These are phyloP conservation scores for Penicillium verhagenii DNA, from an alignment of 495 filamentous ascomycete species.

Conservation along the genomic window DNA sequence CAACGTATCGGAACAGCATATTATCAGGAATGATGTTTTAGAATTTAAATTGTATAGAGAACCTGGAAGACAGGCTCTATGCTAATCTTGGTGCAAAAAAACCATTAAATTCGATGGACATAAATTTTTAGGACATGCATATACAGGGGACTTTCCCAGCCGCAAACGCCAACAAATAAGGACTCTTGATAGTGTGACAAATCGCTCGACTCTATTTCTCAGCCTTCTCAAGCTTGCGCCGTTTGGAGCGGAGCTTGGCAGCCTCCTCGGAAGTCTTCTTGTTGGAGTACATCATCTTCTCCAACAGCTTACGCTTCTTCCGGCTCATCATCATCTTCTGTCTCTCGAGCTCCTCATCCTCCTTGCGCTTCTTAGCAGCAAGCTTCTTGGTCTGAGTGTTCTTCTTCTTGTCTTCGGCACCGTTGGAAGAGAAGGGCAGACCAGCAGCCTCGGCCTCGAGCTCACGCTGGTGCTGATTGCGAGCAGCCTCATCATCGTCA, in stretches of 20 bases:
- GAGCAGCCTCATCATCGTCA: conserved; percentile 50
- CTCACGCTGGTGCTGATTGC: conserved; percentile 73
- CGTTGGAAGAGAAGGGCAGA: conserved; percentile 43
- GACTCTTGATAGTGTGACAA: conserved; percentile 13
- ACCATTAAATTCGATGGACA: conserved; percentile 18
- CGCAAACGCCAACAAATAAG: conserved; percentile 22
- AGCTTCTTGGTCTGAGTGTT: conserved; percentile 65
- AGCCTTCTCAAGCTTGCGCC: conserved; percentile 81
- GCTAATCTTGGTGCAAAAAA: background rate
- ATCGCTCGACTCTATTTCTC: conserved; percentile 27
- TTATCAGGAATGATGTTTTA: background rate
- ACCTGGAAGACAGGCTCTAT: background rate
- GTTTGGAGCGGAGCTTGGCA: conserved; percentile 72
- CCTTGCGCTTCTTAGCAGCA: conserved; percentile 64
- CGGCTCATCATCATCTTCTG: conserved; percentile 91
- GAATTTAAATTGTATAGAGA: background rate
- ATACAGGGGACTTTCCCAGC: conserved; percentile 28
- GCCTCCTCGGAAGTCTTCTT: conserved; percentile 80
- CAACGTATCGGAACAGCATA: background rate
- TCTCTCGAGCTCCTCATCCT: conserved; percentile 80
- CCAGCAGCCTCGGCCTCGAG: conserved; percentile 84
- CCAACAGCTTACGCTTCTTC: conserved; percentile 85
- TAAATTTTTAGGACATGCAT: conserved; percentile 25
- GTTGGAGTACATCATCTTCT: conserved; percentile 90
- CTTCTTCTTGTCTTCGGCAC: conserved; percentile 53